These are phyloP conservation scores for Ophiostoma tasmaniense DNA, from an alignment of 2,329 filamentous ascomycete genomes.

Conservation along the genomic window DNA sequence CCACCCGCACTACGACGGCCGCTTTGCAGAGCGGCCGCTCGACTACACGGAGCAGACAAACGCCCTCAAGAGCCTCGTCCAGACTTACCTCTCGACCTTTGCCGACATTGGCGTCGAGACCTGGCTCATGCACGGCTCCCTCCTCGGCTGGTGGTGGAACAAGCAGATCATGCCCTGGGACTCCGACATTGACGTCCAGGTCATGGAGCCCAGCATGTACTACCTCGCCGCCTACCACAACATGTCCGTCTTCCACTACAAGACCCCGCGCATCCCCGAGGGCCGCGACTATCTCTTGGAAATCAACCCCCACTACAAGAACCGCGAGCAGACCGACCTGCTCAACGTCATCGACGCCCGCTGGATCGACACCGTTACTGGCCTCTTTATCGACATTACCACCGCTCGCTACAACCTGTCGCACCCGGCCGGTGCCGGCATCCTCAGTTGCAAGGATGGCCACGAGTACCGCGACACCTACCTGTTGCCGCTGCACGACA, in stretches of 20 bases:
- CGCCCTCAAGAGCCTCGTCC: slow-evolving; percentile 57
- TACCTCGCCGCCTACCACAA: slow-evolving; percentile 62
- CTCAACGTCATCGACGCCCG: slow-evolving; percentile 40
- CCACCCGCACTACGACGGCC: slow-evolving; percentile 32
- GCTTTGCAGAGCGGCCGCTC: slow-evolving; percentile 35
- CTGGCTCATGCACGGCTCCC: slow-evolving; percentile 78
- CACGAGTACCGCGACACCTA: slow-evolving; percentile 47
- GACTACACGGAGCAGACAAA: slow-evolving; percentile 49
- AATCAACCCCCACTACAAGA: slow-evolving; percentile 36
- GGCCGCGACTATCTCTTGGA: slow-evolving; percentile 42
- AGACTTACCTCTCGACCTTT: slow-evolving; percentile 64
- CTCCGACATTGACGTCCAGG: slow-evolving; percentile 67
- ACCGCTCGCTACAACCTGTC: slow-evolving; percentile 40
- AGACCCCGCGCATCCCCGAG: slow-evolving; percentile 31
- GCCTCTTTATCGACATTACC: slow-evolving; percentile 44
- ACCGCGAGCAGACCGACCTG: slow-evolving; percentile 31
- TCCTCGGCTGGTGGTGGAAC: slow-evolving; percentile 86
- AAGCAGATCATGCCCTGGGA: slow-evolving; percentile 60
- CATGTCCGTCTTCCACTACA: slow-evolving; percentile 40
- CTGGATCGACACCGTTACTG: slow-evolving; percentile 40
- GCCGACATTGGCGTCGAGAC: slow-evolving; percentile 60
- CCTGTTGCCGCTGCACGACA: slow-evolving; percentile 61
- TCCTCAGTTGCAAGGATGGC: slow-evolving; percentile 43
- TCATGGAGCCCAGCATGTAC: slow-evolving; percentile 56
- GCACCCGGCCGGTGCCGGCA: slow-evolving; percentile 35